Base-by-base conservation (phyloP, 345 rosid genomes). In the Eucalyptus regnans region DNA sequence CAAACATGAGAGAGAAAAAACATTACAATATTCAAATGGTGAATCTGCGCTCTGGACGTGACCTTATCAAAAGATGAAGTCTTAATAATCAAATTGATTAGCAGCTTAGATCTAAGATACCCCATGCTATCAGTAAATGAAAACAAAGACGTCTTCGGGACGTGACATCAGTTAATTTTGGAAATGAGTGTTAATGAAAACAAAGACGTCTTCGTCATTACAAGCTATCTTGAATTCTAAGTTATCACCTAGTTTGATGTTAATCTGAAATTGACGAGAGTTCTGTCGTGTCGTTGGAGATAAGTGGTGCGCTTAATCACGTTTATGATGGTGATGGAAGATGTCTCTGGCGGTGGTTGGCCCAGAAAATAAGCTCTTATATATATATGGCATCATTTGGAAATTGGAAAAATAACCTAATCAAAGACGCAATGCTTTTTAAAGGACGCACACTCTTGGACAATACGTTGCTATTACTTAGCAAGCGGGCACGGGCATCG, bases 401-500 rank as follows among this genome's bases (percentile, higher is more conserved):
- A 31, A 31, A 33, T 68, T 68, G 80, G 44, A 68, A 1, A 68
- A 31, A 68, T 18, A 31, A 68, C 43, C 80, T 33, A 17, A 9
- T 0, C 44, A 33, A 68, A 31, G 43, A 33, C 3, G 43, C 80
- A 31, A 68, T 68, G 4, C 22, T 68, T 68, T 68, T 68, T 1
- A 17, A 8, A 31, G 23, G 22, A 8, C 5, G 23, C 6, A 7
- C 43, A 41, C 46, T 37, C 37, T 3, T 2, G 25, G 80, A 68
- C 22, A 17, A n/a, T 68, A 9, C 25, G 44, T 68, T 33, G 6
- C 44, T 16, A 68, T 17, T 68, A 68, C 23, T 66, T 66, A 16
- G 79, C 79, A 31, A 66, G 37, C 0, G 1, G 20, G 44, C 43
- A 33, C 7, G 0, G 1, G 0, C 4, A n/a, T n/a, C n/a, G 33